Evolutionary conservation across 495 filamentous ascomycete species (phyloP).

Genomic region (Tuber aestivum): DNA sequence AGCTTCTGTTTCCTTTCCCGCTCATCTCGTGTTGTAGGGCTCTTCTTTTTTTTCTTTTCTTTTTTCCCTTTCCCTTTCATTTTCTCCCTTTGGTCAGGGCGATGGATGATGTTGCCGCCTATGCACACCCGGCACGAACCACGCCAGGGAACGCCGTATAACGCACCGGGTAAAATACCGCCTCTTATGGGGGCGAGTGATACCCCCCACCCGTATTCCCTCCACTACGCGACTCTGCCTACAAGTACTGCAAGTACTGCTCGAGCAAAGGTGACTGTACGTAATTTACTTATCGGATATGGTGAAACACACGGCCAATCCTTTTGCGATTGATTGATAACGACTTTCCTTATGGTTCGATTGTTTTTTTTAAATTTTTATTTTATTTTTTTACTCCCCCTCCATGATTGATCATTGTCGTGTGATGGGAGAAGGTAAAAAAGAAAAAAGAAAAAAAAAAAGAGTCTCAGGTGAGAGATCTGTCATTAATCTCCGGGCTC

Average conservation of each 20-base stretch:
- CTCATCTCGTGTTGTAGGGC: not conserved
- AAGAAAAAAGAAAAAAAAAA: no score
- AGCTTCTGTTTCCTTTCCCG: not conserved
- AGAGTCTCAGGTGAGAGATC: not conserved
- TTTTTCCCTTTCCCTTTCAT: not conserved
- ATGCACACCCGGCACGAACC: not conserved
- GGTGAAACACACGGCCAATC: not conserved
- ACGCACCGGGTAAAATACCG: constrained; percentile 1
- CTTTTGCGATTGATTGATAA: not conserved
- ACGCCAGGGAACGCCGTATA: not conserved
- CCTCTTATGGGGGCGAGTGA: not conserved
- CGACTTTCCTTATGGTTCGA: not conserved
- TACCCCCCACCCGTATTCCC: not conserved
- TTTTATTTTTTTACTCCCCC: not conserved
- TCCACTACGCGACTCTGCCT: not conserved
- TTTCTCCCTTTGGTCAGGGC: not conserved
- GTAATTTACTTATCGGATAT: constrained; percentile 4
- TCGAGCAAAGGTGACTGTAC: not conserved
- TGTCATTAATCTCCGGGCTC: not conserved
- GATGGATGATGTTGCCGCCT: not conserved
- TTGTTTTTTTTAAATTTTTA: not conserved
- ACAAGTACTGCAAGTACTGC: not conserved
- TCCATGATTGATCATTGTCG: not conserved
- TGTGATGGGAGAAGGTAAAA: not conserved
- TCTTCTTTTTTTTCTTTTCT: not conserved